Percentiles rank a stretch among this genome's conserved stretches.
These are phyloP conservation scores for Cladosporium sp. DNA, from an alignment of 2,329 filamentous ascomycete species.

Conservation along the genomic window DNA sequence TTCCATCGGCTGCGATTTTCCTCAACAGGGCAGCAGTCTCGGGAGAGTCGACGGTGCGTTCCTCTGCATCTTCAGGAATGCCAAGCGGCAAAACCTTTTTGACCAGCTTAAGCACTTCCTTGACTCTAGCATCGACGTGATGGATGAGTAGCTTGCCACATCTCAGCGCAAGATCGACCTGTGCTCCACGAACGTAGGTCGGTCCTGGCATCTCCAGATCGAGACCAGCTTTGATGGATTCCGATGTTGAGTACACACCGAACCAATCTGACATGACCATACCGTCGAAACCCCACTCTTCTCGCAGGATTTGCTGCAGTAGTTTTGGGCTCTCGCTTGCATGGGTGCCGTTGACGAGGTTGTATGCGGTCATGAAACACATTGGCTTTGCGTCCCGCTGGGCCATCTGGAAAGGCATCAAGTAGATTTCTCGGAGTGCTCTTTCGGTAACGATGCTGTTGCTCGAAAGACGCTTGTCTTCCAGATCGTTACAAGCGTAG, in stretches of 20 bases:
- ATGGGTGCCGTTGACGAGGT: constrained; percentile 72
- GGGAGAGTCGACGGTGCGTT: constrained; percentile 34
- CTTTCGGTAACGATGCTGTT: constrained; percentile 65
- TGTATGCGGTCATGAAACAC: constrained; percentile 70
- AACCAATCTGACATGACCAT: constrained; percentile 72
- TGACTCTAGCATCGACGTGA: constrained; percentile 57
- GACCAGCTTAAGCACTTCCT: constrained; percentile 61
- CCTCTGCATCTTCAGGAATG: constrained; percentile 33
- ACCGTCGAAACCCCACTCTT: constrained; percentile 65
- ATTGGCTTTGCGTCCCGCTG: constrained; percentile 38
- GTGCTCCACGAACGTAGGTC: constrained; percentile 46
- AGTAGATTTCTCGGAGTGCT: constrained; percentile 67
- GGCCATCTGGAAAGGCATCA: constrained; percentile 74
- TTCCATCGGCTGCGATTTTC: constrained; percentile 30
- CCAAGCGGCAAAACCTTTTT: constrained; percentile 39
- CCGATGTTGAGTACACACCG: constrained; percentile 68
- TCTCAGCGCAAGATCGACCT: constrained; percentile 32
- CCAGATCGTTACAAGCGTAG: constrained; percentile 72
- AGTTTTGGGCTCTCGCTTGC: constrained; percentile 65
- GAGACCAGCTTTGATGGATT: constrained; percentile 69
- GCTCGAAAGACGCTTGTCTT: constrained; percentile 65
- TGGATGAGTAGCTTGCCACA: constrained; percentile 33
- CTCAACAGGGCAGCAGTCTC: constrained; percentile 35
- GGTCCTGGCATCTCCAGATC: constrained; percentile 90
- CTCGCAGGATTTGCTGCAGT: constrained; percentile 66